phyloP scores from a whole-genome alignment of 371 early-diverging fungal species.

The Lichtheimia ramosa region DNA sequence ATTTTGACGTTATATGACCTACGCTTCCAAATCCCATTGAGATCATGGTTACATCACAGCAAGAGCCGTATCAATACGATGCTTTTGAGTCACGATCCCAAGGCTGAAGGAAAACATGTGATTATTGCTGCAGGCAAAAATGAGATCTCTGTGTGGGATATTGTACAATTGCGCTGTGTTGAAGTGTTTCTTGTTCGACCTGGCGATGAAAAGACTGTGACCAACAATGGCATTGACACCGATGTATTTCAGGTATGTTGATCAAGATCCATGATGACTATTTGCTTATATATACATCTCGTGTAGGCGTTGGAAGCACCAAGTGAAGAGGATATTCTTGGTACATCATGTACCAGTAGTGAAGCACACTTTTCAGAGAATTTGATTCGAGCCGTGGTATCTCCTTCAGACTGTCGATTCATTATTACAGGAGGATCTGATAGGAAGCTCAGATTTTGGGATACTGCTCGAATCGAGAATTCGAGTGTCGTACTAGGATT shows the following conservation, averaged over 20 bases:
- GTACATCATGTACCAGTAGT: conserved; percentile 49
- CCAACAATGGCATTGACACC: conserved; percentile 31
- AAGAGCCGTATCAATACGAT: conserved; percentile 68
- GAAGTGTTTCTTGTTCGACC: conserved; percentile 68
- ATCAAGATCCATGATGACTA: neutral
- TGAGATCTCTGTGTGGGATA: conserved; percentile 86
- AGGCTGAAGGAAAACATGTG: conserved; percentile 46
- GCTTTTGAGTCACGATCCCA: conserved; percentile 50
- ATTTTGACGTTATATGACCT: conserved; percentile 83
- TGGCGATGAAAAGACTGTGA: conserved; percentile 55
- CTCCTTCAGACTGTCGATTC: conserved; percentile 56
- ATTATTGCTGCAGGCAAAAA: conserved; percentile 71
- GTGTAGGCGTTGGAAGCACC: conserved; percentile 53
- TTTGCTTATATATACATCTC: neutral
- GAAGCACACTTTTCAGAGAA: conserved; percentile 56
- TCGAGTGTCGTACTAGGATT: conserved; percentile 73
- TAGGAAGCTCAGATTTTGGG: conserved; percentile 84
- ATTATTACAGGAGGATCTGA: conserved; percentile 84
- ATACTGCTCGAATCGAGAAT: conserved; percentile 62
- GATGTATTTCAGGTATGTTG: conserved; percentile 50
- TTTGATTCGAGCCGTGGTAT: conserved; percentile 56
- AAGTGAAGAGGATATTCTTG: conserved; percentile 48
- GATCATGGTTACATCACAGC: conserved; percentile 81
- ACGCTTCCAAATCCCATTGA: conserved; percentile 77
- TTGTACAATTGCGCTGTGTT: conserved; percentile 69